phyloP scores from a whole-genome alignment of 2,329 filamentous ascomycete genomes.

The Colletotrichum sansevieriae region DNA sequence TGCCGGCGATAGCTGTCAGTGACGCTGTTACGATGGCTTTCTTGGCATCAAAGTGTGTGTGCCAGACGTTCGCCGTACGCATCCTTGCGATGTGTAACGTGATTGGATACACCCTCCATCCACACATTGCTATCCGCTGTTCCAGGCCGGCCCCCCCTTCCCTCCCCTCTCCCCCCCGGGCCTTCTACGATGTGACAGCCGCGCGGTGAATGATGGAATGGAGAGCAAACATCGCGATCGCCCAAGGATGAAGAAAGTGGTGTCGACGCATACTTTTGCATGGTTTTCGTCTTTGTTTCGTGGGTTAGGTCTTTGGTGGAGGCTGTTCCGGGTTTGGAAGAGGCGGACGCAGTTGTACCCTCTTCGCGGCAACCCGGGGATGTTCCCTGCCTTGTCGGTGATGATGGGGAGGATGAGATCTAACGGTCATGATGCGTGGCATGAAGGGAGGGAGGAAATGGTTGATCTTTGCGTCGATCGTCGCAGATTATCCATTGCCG shows the following conservation, averaged over 20 bases:
- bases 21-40: no score
- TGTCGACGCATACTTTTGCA: background rate
- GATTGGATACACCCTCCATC: background rate
- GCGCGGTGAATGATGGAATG: background rate
- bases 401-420: slow-evolving; percentile 8
- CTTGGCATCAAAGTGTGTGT: no score
- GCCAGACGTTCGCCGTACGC: background rate
- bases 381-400: background rate
- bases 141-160: no score
- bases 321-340: slow-evolving; percentile 4
- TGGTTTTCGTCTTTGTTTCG: slow-evolving; percentile 9
- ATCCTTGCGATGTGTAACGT: background rate
- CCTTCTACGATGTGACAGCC: background rate
- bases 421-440: slow-evolving; percentile 6
- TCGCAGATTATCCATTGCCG: slow-evolving; percentile 1
- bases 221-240: slow-evolving; percentile 3
- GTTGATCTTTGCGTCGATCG: slow-evolving; percentile 18
- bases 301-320: background rate
- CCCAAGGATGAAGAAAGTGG: background rate
- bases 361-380: background rate
- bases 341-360: background rate
- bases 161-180: no score
- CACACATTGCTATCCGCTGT: background rate
- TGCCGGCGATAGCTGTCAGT: no score
- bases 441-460: background rate